Evolutionary conservation across 192 early-diverging fungal species (phyloP).

Genomic region (Gonapodya prolifera): DNA sequence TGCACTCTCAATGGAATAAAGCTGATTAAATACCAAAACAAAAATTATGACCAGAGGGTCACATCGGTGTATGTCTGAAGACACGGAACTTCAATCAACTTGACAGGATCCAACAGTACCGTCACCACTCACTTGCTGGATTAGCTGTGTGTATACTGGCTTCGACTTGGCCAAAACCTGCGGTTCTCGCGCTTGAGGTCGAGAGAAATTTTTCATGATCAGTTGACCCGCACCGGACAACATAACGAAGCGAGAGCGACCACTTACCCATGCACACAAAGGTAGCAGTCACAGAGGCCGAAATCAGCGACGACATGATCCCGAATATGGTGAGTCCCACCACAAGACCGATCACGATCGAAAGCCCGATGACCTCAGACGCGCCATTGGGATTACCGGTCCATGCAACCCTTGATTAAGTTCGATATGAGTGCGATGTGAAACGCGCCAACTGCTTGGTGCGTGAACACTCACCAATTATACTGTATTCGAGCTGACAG

Average conservation of each 20-base stretch:
- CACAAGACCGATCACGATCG: neutral
- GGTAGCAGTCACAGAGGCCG: neutral
- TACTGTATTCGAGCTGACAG: neutral
- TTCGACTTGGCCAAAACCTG: neutral
- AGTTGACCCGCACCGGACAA: neutral
- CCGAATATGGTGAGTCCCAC: neutral
- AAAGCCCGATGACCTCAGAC: neutral
- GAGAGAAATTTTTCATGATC: no score
- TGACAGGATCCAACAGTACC: no score
- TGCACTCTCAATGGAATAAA: no score
- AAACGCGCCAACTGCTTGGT: neutral
- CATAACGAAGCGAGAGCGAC: neutral
- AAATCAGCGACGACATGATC: neutral
- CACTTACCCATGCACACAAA: neutral
- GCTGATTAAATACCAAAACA: no score
- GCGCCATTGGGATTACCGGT: neutral
- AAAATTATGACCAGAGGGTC: no score
- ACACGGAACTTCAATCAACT: no score
- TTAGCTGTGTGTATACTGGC: neutral
- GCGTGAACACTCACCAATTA: neutral
- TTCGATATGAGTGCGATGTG: no score
- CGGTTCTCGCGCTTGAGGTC: neutral
- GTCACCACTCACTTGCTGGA: neutral
- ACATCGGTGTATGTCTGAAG: no score
- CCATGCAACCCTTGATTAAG: neutral